Base-by-base conservation (phyloP, 805 yeast genomes). In the Spathaspora hagerdaliae region DNA sequence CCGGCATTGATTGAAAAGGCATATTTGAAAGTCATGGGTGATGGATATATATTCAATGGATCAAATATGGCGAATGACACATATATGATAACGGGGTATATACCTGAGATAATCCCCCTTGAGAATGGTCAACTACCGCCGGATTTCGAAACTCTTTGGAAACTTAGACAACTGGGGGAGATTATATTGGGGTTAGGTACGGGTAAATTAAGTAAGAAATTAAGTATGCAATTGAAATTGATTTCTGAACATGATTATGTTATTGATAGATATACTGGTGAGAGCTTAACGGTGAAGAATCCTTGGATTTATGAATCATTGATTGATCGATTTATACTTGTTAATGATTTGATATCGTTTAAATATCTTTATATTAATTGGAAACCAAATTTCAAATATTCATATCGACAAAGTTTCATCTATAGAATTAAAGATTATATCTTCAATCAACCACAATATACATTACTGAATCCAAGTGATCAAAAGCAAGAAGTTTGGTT, bases 1-100 rank as follows among this genome's bases (percentile, higher is more conserved):
- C 91, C 91, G 0, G 85, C 87, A 0, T 52, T 87, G n/a, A 51
- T 87, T 1, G 96, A 90, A 60, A 82, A 85, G 54, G 94, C 95
- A 0, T 85, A 79, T 55, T 65, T 89, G 47, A 78, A 79, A 53
- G 59, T 84, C 0, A 61, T 73, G 63, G 79, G 81, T 1, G 64
- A 68, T 2, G 85, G 88, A 3, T 84, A 84, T 53, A 67, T 68
- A n/a, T 77, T 81, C 39, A 55, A 59, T 1, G 97, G 97, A 0
- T 87, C 96, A 0, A 87, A 89, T 58, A 79, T 87, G 56, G 85
- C 85, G 2, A 67, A 74, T 11, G 96, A 87, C 55, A 75, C 86
- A 0, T 87, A 67, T 53, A 62, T 80, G 36, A 52, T 90, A 2
- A 71, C 82, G 2, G 89, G 91, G 1, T 89, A 86, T 83, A 59